A percentile compares a stretch with the other conserved stretches of the same genome.
phyloP scores from a whole-genome alignment of 2,329 filamentous ascomycete genomes.

The Aspergillus puulaauensis region DNA sequence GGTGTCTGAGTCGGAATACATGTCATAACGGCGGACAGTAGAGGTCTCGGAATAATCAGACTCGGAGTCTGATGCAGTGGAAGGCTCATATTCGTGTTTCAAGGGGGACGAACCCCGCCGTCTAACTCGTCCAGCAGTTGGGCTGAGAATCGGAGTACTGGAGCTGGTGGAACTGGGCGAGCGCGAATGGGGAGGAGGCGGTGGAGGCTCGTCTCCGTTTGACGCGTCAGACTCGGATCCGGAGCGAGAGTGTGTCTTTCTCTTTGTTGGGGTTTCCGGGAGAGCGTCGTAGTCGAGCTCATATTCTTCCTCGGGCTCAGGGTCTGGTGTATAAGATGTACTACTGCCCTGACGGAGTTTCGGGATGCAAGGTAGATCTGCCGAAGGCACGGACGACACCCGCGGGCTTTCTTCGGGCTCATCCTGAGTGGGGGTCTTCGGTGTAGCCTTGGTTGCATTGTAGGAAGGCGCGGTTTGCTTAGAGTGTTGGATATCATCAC shows the following conservation, averaged over 20 bases:
- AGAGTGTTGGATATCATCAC: slow-evolving; percentile 7
- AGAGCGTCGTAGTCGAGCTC: slow-evolving; percentile 19
- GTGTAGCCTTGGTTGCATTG: slow-evolving; percentile 16
- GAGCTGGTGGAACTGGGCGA: slow-evolving; percentile 51
- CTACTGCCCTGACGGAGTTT: slow-evolving; percentile 42
- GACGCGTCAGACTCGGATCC: slow-evolving; percentile 24
- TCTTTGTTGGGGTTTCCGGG: slow-evolving; percentile 27
- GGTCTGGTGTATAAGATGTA: slow-evolving; percentile 30
- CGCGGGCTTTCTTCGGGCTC: slow-evolving; percentile 34
- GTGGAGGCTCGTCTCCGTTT: slow-evolving; percentile 36
- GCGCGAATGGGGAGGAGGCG: slow-evolving; percentile 51
- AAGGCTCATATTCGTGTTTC: slow-evolving; percentile 96
- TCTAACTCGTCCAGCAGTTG: slow-evolving; percentile 51
- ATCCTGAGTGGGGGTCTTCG: slow-evolving; percentile 27
- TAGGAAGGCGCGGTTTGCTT: slow-evolving; percentile 17
- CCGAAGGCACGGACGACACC: slow-evolving; percentile 49
- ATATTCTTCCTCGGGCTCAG: slow-evolving; percentile 30
- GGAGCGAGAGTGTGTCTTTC: slow-evolving; percentile 26
- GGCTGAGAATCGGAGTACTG: slow-evolving; percentile 49
- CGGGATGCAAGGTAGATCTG: slow-evolving; percentile 44
- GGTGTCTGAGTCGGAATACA: slow-evolving; percentile 46
- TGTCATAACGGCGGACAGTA: slow-evolving; percentile 54
- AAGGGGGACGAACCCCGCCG: slow-evolving; percentile 86
- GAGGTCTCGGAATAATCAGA: slow-evolving; percentile 58
- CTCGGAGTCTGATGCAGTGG: slow-evolving; percentile 64